phyloP scores from a whole-genome alignment of 139 green algal genomes.

The Pleodorina starrii region DNA sequence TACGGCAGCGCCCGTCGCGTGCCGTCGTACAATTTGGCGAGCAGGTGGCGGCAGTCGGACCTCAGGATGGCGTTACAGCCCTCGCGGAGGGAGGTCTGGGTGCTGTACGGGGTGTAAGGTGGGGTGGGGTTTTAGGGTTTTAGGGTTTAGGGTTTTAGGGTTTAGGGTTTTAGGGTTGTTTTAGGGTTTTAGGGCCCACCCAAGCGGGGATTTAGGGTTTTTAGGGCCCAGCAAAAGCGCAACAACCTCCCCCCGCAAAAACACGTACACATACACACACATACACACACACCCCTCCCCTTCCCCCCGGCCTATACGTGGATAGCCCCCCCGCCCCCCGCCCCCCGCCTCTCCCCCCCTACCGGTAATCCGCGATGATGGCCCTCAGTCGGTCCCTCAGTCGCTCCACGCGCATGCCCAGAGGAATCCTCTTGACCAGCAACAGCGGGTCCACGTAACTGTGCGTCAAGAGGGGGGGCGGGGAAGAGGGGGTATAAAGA shows the following conservation, averaged over 20 bases:
- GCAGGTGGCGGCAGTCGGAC: slow-evolving; percentile 79
- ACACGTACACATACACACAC: too few relatives aligned
- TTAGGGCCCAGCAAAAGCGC: too few relatives aligned
- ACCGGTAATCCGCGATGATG: slow-evolving; percentile 92
- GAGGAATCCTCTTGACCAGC: slow-evolving; percentile 86
- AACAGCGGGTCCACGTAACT: slow-evolving; percentile 89
- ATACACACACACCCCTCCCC: too few relatives aligned
- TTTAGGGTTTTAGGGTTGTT: too few relatives aligned
- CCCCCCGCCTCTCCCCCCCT: neutral
- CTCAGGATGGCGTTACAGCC: slow-evolving; percentile 93
- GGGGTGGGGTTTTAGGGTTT: too few relatives aligned
- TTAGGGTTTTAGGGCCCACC: too few relatives aligned
- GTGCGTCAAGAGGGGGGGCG: too few relatives aligned
- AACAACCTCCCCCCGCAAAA: too few relatives aligned
- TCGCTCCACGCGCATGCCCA: slow-evolving; percentile 80
- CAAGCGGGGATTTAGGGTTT: too few relatives aligned
- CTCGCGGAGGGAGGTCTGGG: slow-evolving; percentile 84
- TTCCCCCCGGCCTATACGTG: too few relatives aligned
- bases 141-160: too few relatives aligned
- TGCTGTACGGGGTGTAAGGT: neutral
- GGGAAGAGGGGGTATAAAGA: too few relatives aligned
- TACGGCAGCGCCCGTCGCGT: neutral
- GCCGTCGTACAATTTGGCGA: slow-evolving; percentile 57
- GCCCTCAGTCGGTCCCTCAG: slow-evolving; percentile 85
- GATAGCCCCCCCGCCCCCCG: neutral